Percentiles rank a stretch among this genome's conserved stretches.
phyloP scores from a whole-genome alignment of 2,329 filamentous ascomycete genomes.

The Periglandula ipomoeae region DNA sequence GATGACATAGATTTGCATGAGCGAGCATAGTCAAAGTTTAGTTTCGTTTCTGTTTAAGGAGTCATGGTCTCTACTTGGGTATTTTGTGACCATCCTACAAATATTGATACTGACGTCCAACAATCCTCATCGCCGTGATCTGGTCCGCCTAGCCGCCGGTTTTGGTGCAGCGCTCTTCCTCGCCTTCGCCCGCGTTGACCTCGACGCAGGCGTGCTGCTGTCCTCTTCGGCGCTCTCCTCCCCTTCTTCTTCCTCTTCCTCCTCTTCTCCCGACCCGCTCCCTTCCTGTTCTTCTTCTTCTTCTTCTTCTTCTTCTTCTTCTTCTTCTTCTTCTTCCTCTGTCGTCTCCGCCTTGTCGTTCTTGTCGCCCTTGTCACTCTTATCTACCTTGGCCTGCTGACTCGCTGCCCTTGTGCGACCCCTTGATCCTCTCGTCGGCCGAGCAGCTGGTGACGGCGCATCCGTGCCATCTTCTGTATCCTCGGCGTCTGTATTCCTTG shows the following conservation, averaged over 20 bases:
- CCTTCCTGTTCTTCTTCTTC: neutral
- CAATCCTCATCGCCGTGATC: slow-evolving; percentile 5
- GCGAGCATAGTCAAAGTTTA: neutral
- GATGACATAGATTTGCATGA: neutral
- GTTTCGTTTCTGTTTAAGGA: neutral
- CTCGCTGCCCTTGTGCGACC: slow-evolving; percentile 35
- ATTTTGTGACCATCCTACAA: neutral
- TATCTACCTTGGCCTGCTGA: slow-evolving; percentile 29
- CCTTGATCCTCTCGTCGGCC: slow-evolving; percentile 32
- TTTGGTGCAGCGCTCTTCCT: slow-evolving; percentile 6
- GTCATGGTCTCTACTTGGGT: neutral
- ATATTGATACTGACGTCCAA: slow-evolving; percentile 14
- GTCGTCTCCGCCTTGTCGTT: slow-evolving; percentile 21
- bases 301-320: slow-evolving; percentile 27
- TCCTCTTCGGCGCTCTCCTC: slow-evolving; percentile 14
- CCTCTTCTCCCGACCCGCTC: slow-evolving; percentile 23
- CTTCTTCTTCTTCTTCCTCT: slow-evolving; percentile 20
- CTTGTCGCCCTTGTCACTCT: slow-evolving; percentile 12
- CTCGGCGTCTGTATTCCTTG: slow-evolving; percentile 35
- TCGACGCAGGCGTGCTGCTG: slow-evolving; percentile 27
- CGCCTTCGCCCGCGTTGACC: slow-evolving; percentile 13
- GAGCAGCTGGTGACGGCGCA: slow-evolving; percentile 23
- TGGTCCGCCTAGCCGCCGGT: slow-evolving; percentile 5
- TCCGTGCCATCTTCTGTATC: slow-evolving; percentile 39
- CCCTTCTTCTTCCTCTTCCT: slow-evolving; percentile 24